Percentiles rank a stretch among this genome's conserved stretches.
These are phyloP conservation scores for Gigaspora rosea DNA, from an alignment of 192 early-diverging fungal genomes.

Conservation along the genomic window DNA sequence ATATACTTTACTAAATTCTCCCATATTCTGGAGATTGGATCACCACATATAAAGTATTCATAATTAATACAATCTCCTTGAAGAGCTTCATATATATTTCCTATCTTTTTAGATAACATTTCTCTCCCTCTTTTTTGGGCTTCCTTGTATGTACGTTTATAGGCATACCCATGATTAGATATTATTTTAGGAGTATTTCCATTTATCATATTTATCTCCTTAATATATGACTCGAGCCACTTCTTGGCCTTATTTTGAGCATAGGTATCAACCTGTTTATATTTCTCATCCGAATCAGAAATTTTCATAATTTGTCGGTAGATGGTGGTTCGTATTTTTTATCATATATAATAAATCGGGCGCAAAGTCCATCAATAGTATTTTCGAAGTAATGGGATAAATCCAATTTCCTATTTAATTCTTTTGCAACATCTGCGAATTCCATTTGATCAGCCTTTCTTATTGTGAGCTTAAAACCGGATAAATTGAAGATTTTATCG, in stretches of 20 bases:
- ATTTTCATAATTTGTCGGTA: background rate
- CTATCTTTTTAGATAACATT: conserved; percentile 23
- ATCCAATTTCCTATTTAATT: background rate
- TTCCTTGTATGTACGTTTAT: conserved; percentile 2
- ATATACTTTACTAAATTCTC: background rate
- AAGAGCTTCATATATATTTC: background rate
- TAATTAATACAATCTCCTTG: conserved; percentile 6
- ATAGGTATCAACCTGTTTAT: no score
- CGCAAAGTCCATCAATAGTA: conserved; percentile 5
- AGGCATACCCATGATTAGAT: conserved; percentile 15
- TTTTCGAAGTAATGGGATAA: background rate
- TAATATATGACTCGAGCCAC: conserved; percentile 20
- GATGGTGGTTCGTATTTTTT: conserved; percentile 10
- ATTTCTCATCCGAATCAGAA: no score
- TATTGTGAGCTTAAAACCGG: background rate
- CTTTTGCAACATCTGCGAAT: background rate
- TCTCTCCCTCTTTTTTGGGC: background rate
- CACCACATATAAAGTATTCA: background rate
- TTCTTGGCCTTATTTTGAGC: conserved; percentile 7
- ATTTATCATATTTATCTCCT: conserved; percentile 17
- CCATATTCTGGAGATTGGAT: conserved; percentile 13
- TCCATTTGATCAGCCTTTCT: conserved; percentile 18
- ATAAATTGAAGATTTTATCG: conserved; percentile 4
- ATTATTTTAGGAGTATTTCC: conserved; percentile 6
- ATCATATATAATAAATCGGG: background rate